Evolutionary conservation across 768 basidiomycete species (phyloP), one percentile per base, ranked within the genome.

Genomic region (Crassisporium funariophilum): DNA sequence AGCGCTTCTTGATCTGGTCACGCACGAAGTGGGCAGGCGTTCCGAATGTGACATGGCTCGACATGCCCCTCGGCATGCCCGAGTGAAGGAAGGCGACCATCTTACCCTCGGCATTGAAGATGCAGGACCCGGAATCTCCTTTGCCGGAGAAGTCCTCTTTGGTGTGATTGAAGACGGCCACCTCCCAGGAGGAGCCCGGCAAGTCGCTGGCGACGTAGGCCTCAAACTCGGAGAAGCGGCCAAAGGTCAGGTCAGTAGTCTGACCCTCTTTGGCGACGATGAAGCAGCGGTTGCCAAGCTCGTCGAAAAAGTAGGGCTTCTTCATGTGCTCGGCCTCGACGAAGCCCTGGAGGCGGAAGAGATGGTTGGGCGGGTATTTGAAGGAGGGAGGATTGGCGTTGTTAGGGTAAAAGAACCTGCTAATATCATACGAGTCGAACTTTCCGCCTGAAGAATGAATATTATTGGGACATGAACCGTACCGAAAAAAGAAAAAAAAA

Each of bases 1-100:
- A 77, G 33, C 76, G 53, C 4, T 65, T 65, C 51, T 75, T 70
- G 4, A 78, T 75, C 54, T 74, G 74, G 77, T 79, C 81, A 7
- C 55, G 54, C 20, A 73, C 72, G 35, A 61, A 59, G 10, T 70
- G 48, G 24, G 67, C 63, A 11, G 71, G 78, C 29, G 82, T 71
- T 8, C 77, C 63, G 25, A 76, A 74, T 41, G 77, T 67, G 41
- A 83, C 55, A 24, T 76, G 78, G 39, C 62, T 66, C 11, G 62
- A 36, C 64, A 58, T 0, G 72, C 75, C 11, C 17, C 36, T 67
- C 56, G n/a, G 55, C 65, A 23, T 66, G 73, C 47, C 72, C 66
- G 54, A 83, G 77, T 16, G 68, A 64, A 62, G 79, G 72, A 46
- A 60, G 58, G 0, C 64, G 65, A 49, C 25, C 46, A 50, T 59